These are phyloP conservation scores for Glutinoglossum americanum DNA, from an alignment of 495 filamentous ascomycete species.

Conservation along the genomic window DNA sequence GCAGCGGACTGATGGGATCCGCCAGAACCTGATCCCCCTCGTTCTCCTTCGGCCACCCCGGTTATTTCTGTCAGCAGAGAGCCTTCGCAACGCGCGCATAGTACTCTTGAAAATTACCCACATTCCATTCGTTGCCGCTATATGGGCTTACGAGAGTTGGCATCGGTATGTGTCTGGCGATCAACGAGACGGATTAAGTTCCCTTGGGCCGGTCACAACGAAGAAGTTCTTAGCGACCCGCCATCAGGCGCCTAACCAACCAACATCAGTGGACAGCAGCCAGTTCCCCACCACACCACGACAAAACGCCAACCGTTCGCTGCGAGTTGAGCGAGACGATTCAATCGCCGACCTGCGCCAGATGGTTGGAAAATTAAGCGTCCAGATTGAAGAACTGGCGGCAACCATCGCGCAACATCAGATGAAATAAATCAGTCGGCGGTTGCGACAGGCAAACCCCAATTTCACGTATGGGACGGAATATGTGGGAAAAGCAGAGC, in stretches of 20 bases:
- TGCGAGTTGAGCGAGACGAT: slow-evolving; percentile 6
- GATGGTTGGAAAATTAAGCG: slow-evolving; percentile 16
- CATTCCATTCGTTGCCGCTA: slow-evolving; percentile 37
- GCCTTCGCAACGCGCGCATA: slow-evolving; percentile 53
- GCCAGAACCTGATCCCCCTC: slow-evolving; percentile 64
- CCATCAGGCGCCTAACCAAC: background rate
- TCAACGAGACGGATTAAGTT: slow-evolving; percentile 11
- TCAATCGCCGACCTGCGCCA: slow-evolving; percentile 9
- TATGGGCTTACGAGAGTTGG: slow-evolving; percentile 34
- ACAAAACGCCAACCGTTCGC: background rate
- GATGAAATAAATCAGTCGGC: background rate
- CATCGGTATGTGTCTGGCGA: slow-evolving; percentile 13
- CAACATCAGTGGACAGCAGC: background rate
- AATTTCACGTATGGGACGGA: too few species aligned
- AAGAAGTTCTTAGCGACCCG: background rate
- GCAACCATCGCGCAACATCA: background rate
- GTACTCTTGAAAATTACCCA: slow-evolving; percentile 54
- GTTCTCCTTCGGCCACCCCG: slow-evolving; percentile 66
- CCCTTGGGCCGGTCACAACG: slow-evolving; percentile 9
- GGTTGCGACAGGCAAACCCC: background rate
- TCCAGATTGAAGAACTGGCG: slow-evolving; percentile 16
- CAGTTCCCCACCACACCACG: background rate
- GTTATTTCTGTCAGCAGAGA: slow-evolving; percentile 48
- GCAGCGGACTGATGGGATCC: slow-evolving; percentile 1
- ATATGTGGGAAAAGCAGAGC: too few species aligned